Base-by-base conservation (phyloP, 306 rosid species). In the Vachellia pachyceras region DNA sequence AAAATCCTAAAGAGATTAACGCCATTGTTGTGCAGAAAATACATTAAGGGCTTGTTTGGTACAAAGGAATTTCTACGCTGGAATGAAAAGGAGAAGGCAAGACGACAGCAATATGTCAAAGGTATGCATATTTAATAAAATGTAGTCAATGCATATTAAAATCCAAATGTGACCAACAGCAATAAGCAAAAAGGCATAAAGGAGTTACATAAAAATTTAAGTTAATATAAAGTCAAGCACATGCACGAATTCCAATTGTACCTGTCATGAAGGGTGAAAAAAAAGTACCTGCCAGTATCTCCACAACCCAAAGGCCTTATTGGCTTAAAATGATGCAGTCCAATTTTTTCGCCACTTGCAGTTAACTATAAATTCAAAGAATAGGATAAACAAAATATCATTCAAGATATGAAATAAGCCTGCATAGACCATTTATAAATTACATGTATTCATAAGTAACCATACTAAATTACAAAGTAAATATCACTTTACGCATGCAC, bases 261-360 rank as follows among this genome's bases (percentile, higher is more conserved):
- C 52, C 72, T 57, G 7, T 23, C 5, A 35, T 15, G n/a, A 41
- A 69, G 41, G 41, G 70, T 17, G 39, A 73, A n/a, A n/a, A n/a
- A n/a, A 40, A n/a, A 41, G 40, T 90, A 92, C 99, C 99, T 95
- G 87, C 99, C 97, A 67, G 97, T 95, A 80, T 93, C 97, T 80
- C 99, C 99, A 81, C 91, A 89, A 66, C 99, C 99, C 90, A 95
- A 86, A 6, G 97, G 97, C 67, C 89, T 92, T 69, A 95, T 80
- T 11, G 97, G 97, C 80, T 81, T 82, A 82, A 95, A 95, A 89
- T 95, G 97, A 77, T 86, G 90, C 42, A 95, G 87, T 66, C 97
- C 94, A 87, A 95, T 71, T 71, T 83, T 88, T 84, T 88, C 89
- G 7, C 94, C 99, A 9, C 79, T 77, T 54, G 90, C 85, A 69